phyloP scores from a whole-genome alignment of 495 filamentous ascomycete genomes.

The Xylaria castorea region DNA sequence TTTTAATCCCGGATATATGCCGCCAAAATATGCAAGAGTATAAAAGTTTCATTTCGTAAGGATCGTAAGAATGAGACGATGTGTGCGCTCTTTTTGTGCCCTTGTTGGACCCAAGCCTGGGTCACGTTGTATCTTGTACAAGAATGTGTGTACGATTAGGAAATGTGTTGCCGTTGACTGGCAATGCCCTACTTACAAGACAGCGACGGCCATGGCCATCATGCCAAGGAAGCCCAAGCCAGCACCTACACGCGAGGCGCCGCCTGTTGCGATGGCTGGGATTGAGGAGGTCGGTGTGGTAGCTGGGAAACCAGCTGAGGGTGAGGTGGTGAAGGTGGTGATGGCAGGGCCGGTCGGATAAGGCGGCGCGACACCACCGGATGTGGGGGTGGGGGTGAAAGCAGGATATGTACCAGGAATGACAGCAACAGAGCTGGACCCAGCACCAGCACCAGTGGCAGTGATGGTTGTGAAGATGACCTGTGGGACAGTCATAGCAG shows the following conservation, averaged over 20 bases:
- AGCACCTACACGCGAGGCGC: constrained; percentile 43
- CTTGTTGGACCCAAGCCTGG: constrained; percentile 12
- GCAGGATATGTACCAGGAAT: constrained; percentile 55
- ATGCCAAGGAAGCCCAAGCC: constrained; percentile 47
- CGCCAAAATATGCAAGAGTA: constrained; percentile 28
- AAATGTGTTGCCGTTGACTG: constrained; percentile 24
- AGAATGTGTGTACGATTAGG: constrained; percentile 26
- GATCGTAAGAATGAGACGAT: constrained; percentile 51
- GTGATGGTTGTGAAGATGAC: constrained; percentile 70
- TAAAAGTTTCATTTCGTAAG: constrained; percentile 45
- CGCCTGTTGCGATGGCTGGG: constrained; percentile 42
- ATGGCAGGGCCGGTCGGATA: constrained; percentile 37
- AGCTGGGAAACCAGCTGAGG: constrained; percentile 42
- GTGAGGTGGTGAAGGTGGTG: constrained; percentile 37
- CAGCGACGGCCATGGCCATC: constrained; percentile 38
- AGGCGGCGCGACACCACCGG: constrained; percentile 31
- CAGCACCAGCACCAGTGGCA: constrained; percentile 39
- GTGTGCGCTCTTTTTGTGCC: constrained; percentile 28
- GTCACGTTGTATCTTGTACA: constrained; percentile 31
- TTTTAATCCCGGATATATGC: constrained; percentile 8
- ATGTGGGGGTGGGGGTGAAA: constrained; percentile 31
- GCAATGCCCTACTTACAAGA: constrained; percentile 40
- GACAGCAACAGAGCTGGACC: constrained; percentile 50
- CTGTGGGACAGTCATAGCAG: constrained; percentile 73
- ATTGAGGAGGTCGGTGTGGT: constrained; percentile 32